Base-by-base conservation (phyloP, 352 stramenopile genomes). In the Aphanomyces cochlioides region DNA sequence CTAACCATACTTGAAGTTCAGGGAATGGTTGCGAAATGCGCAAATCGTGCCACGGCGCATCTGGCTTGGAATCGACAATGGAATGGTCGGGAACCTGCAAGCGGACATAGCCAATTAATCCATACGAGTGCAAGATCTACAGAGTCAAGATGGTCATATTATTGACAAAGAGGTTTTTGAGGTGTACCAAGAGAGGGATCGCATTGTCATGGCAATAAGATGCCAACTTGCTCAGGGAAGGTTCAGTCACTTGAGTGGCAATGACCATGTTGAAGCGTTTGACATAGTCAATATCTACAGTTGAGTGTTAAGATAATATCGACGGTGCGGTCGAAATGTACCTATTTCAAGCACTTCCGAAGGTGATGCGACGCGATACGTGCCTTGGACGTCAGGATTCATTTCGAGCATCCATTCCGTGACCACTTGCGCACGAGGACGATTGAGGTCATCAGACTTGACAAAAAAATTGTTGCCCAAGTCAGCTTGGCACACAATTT, bases 401-500 rank as follows among this genome's bases (percentile, higher is more conserved):
- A 99, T 91, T 81, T 99, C 96, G 10, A 90, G 78, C 40, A 99
- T 78, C 39, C 95, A 74, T 58, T 96, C 74, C 15, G 81, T 78
- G 28, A 90, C 82, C 17, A 88, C 82, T 75, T 98, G 74, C 1
- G 95, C 95, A 41, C 94, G 82, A 37, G 83, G 82, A 19, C 69
- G 77, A 36, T 87, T 83, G 0, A 96, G 21, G 40, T 79, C 71
- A 38, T 75, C 78, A 36, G 67, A 68, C 4, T 77, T 77, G 5
- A 98, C 84, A 73, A 98, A 98, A 74, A 99, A 98, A 75, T 98
- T 98, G 78, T 93, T 97, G 69, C 85, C 88, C 47, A 84, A 70
- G 70, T 98, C 89, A 15, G 79, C 77, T 40, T 87, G 75, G 6
- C 79, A 77, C 58, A 97, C 90, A 1, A 50, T 65, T 34, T 78